These are phyloP conservation scores for Moelleriella libera DNA, from an alignment of 2,329 filamentous ascomycete species.

Conservation along the genomic window DNA sequence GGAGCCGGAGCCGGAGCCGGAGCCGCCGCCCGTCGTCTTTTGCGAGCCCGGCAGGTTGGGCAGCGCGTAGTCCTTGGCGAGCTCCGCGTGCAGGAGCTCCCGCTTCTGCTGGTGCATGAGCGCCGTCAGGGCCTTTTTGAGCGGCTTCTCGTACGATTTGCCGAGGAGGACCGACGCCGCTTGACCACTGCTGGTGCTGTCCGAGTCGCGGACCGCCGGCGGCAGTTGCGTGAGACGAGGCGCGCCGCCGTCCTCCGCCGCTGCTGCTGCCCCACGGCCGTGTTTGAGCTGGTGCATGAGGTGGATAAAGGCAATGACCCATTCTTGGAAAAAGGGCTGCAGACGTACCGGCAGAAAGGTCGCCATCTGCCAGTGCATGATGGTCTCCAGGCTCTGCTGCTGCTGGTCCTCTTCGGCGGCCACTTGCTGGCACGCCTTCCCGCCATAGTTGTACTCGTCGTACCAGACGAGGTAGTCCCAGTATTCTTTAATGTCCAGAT, in stretches of 20 bases:
- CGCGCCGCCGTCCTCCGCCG: neutral
- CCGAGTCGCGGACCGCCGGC: conserved; percentile 22
- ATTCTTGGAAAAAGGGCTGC: conserved; percentile 77
- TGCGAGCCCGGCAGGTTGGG: conserved; percentile 65
- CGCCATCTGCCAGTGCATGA: conserved; percentile 98
- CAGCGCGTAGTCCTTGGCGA: conserved; percentile 77
- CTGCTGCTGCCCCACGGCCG: conserved; percentile 33
- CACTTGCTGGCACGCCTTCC: conserved; percentile 77
- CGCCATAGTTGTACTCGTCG: conserved; percentile 97
- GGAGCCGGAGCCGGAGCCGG: neutral
- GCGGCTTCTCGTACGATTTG: conserved; percentile 72
- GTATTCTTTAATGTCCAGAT: conserved; percentile 94
- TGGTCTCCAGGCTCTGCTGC: conserved; percentile 58
- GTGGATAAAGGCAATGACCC: conserved; percentile 89
- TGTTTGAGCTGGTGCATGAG: conserved; percentile 83
- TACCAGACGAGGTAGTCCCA: conserved; percentile 99
- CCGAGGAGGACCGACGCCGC: conserved; percentile 48
- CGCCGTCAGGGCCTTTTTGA: conserved; percentile 74
- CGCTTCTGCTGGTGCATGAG: conserved; percentile 79
- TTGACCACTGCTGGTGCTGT: too few relatives aligned
- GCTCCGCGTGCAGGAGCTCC: conserved; percentile 77
- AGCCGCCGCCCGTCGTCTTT: conserved; percentile 7
- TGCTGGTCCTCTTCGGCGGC: conserved; percentile 58
- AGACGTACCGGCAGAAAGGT: conserved; percentile 73
- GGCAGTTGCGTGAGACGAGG: conserved; percentile 35